Evolutionary conservation across 306 rosid genomes (phyloP), one percentile per base, ranked within the genome.

Genomic region (Hippophae tibetana): DNA sequence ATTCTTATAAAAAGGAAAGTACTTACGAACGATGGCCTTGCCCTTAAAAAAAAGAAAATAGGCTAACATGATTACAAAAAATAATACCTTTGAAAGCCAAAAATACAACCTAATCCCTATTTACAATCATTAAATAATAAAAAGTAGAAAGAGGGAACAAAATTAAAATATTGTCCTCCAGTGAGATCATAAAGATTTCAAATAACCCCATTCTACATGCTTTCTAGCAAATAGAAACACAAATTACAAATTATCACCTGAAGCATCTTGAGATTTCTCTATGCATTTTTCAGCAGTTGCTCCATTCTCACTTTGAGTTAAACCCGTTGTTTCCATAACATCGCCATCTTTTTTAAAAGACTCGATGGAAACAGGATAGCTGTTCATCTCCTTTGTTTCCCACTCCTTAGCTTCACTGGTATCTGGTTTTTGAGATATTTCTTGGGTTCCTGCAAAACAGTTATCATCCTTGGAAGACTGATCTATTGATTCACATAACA

Each of bases 241-340:
- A 61, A 42, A 46, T 41, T 13, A 57, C 23, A 52, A 56, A 53
- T 18, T 57, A 69, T 67, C 66, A 86, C 95, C 95, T 64, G 80
- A 60, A 47, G 57, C 41, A 71, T 56, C 67, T 58, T 69, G 57
- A 63, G 68, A 51, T 25, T 69, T 54, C 59, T 68, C 74, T 42
- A 57, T 44, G 25, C 61, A 64, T 49, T 63, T 69, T 40, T 66
- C 66, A 12, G 42, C 42, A n/a, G 63, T 45, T 64, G 63, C 71
- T 64, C 66, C 65, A 66, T 63, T 74, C 8, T 48, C 59, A 56
- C 66, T 66, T 64, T 58, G 69, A 54, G 50, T 4, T 31, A 31
- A 31, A 31, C 38, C 38, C 38, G 3, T 12, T 43, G 49, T 64
- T 57, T 63, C 73, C 47, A 60, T 61, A 62, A 23, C 70, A 67